A percentile compares a stretch with the other conserved stretches of the same genome.
Conservation (phyloP, 495 filamentous ascomycete genomes). For the Physcia stellaris region DNA sequence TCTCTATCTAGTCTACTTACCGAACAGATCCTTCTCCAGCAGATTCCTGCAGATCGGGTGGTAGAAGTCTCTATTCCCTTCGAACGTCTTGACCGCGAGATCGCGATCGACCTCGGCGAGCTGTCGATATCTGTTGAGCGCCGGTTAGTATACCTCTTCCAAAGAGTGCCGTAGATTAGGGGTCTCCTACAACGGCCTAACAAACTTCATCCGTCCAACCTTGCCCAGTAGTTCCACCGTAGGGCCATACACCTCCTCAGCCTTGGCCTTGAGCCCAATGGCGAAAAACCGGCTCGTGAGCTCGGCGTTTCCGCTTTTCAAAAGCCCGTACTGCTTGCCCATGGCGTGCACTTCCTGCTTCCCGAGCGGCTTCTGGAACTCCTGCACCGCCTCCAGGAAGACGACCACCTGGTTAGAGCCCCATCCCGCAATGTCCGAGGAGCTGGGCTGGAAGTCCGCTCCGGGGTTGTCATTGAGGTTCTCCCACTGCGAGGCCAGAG, state of each 20-base stretch:
- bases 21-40: constrained; percentile 72
- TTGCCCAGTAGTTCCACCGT: constrained; percentile 61
- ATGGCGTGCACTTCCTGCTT: constrained; percentile 50
- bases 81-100: constrained; percentile 68
- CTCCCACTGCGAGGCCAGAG: constrained; percentile 69
- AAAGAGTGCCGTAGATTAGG: background rate
- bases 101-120: constrained; percentile 58
- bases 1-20: too few species aligned
- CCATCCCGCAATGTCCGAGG: constrained; percentile 55
- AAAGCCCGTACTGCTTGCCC: constrained; percentile 56
- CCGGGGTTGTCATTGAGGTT: constrained; percentile 20
- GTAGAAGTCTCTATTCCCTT: constrained; percentile 81
- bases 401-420: constrained; percentile 79
- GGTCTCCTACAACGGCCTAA: constrained; percentile 53
- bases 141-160: too few species aligned
- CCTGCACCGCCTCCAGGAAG: constrained; percentile 66
- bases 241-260: constrained; percentile 48
- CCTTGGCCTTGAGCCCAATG: constrained; percentile 62
- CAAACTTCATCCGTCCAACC: constrained; percentile 95
- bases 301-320: constrained; percentile 65
- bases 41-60: constrained; percentile 81
- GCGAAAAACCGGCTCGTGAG: constrained; percentile 64
- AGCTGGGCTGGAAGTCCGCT: constrained; percentile 46
- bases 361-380: constrained; percentile 46
- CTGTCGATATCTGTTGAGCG: constrained; percentile 42